Base-by-base conservation (phyloP, 805 yeast genomes). In the Teunomyces stri region DNA sequence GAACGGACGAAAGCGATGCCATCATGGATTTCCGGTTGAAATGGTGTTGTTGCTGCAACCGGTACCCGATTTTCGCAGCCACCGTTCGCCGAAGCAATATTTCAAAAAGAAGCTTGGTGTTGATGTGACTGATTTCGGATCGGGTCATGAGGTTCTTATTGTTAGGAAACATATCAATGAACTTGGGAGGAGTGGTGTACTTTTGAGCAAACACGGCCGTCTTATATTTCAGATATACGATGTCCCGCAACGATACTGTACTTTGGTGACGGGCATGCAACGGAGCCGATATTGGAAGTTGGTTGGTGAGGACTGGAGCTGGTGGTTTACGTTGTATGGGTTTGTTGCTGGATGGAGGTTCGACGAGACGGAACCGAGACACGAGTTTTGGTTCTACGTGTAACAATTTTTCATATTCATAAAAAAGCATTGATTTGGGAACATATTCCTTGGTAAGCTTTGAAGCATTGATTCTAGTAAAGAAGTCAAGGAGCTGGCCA, bases 11-110 rank as follows among this genome's bases (percentile, higher is more conserved):
- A 45, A 64, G 61, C 25, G 60, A 65, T 41, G 60, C 60, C 60
- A 65, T 60, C 34, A 66, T 51, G 45, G 61, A 64, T 16, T 61
- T 64, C 10, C 66, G 64, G 47, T 62, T 51, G 31, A 62, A 50
- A 38, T 13, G 31, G 20, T 47, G 49, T 30, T 61, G 62, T 13
- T 48, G 48, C 39, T 48, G 48, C 41, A 72, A 56, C 35, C 77
- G 51, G 48, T 60, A 72, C 3, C 58, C 69, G 20, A 72, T 60
- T 54, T 72, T 72, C 5, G 75, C 76, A 29, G 74, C 70, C 51
- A 71, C 52, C 1, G 76, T 72, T 47, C 74, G 54, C 48, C 76
- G 61, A n/a, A 72, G 46, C 37, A 72, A 57, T 5, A 69, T 49
- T 45, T 72, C 78, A 27, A 69, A 58, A n/a, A 69, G 55, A 0